Evolutionary conservation across 2,329 filamentous ascomycete species (phyloP), one percentile per base, ranked within the genome.

Genomic region (Nothophaeocryptopus gaeumannii): DNA sequence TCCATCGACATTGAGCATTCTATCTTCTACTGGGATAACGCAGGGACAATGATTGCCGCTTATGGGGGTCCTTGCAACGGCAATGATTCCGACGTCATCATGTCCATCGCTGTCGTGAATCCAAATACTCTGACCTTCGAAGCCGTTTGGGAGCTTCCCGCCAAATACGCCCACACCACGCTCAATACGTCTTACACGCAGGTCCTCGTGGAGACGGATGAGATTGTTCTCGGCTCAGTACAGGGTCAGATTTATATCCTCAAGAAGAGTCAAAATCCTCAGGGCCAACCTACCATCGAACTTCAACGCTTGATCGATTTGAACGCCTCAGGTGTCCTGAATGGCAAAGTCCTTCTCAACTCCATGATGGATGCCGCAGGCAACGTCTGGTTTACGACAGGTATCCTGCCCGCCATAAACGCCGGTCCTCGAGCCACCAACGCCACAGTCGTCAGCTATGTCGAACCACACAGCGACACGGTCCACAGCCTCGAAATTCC

Each of bases 61-160:
- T 42, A 42, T 15, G 26, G 39, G 11, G 39, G 39, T 14, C 39
- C 39, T 32, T 42, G 39, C 39, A 42, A 42, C 20, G 39, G 39
- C 31, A 32, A 29, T 14, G 20, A 4, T 7, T 32, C 39, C 39
- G 32, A 32, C 29, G 14, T 42, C 14, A 13, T 16, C 20, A 15
- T 14, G 7, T 29, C 39, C 10, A 8, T 42, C 20, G 29, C 29
- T 15, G 29, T 42, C 39, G n/a, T 42, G 13, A 33, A 42, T 42
- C 39, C 26, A 9, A 13, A 31, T 29, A 42, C 26, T 13, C 33
- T 42, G 8, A 31, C 13, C 13, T 12, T 42, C 29, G 39, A 42
- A 32, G 39, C 29, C 9, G 26, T 16, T 11, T 42, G 39, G 39
- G 13, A 30, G 2, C n/a, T 33, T 11, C 39, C 39, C 11, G 5